These are phyloP conservation scores for Thalassiosira exigua DNA, from an alignment of 352 stramenopile species.

Conservation along the genomic window DNA sequence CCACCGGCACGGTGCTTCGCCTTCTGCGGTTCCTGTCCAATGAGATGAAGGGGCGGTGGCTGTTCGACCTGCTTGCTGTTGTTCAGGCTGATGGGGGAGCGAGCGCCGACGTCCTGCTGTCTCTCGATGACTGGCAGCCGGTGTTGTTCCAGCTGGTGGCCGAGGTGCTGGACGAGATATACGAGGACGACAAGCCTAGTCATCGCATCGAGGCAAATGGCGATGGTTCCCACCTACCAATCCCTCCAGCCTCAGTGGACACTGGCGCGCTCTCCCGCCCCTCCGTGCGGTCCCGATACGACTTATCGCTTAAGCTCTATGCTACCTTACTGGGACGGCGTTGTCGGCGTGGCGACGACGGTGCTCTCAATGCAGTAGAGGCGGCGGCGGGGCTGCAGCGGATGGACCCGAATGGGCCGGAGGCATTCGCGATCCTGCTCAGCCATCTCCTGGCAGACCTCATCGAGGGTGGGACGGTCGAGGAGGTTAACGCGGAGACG, in stretches of 20 bases:
- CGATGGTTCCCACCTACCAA: too few relatives aligned
- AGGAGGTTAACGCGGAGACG: neutral
- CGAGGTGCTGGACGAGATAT: conserved; percentile 82
- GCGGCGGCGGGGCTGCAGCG: conserved; percentile 77
- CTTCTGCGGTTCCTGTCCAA: conserved; percentile 76
- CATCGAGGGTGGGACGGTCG: conserved; percentile 73
- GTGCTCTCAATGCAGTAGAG: conserved; percentile 74
- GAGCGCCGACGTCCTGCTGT: conserved; percentile 68
- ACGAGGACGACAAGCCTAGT: conserved; percentile 32
- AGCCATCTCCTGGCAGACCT: conserved; percentile 81
- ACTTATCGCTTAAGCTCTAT: conserved; percentile 83
- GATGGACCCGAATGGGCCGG: conserved; percentile 75
- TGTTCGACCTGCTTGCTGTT: conserved; percentile 75
- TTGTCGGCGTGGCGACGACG: conserved; percentile 68
- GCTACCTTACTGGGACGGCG: conserved; percentile 76
- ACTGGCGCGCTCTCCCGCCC: conserved; percentile 55
- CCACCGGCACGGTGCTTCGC: conserved; percentile 68
- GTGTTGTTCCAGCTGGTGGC: conserved; percentile 81
- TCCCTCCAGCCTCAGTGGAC: conserved; percentile 12
- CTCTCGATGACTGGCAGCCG: conserved; percentile 79
- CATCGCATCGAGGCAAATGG: conserved; percentile 1
- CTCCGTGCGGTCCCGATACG: conserved; percentile 67
- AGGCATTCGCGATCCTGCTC: conserved; percentile 79
- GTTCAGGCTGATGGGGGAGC: conserved; percentile 43
- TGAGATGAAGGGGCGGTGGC: conserved; percentile 73